These are phyloP conservation scores for Coemansia sp. DNA, from an alignment of 192 early-diverging fungal species.

Conservation along the genomic window DNA sequence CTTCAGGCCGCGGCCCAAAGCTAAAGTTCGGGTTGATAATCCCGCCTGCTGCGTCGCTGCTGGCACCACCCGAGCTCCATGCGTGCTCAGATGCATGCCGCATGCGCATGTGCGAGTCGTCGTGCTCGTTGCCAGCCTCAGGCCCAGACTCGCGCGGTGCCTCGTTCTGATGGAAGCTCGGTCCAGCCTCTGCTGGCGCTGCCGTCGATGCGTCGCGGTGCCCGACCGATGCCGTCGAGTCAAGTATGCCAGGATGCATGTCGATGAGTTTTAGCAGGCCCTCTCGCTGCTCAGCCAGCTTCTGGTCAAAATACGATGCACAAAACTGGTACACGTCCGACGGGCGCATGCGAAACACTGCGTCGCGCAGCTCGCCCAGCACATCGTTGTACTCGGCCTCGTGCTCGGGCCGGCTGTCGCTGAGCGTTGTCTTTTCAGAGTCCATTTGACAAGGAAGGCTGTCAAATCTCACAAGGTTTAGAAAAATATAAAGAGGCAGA, in stretches of 20 bases:
- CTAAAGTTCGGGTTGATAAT: constrained; percentile 54
- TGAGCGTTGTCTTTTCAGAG: constrained; percentile 51
- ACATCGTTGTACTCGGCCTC: constrained; percentile 61
- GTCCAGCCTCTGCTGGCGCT: constrained; percentile 5
- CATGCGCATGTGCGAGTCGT: constrained; percentile 46
- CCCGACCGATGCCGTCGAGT: constrained; percentile 11
- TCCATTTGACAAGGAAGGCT: constrained; percentile 26
- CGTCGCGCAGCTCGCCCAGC: constrained; percentile 80
- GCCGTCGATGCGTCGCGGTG: constrained; percentile 11
- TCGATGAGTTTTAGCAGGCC: constrained; percentile 50
- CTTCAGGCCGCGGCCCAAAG: constrained; percentile 55
- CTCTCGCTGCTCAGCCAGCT: constrained; percentile 77
- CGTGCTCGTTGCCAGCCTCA: constrained; percentile 38
- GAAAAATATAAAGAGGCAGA: constrained; percentile 7
- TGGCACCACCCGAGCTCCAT: constrained; percentile 37
- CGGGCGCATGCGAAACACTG: constrained; percentile 74
- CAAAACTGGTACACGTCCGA: constrained; percentile 91
- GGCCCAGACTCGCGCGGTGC: constrained; percentile 46
- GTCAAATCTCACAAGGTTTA: not conserved
- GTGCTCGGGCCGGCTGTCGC: constrained; percentile 43
- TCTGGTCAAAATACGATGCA: constrained; percentile 83
- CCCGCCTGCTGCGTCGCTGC: constrained; percentile 20
- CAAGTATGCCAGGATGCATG: constrained; percentile 47
- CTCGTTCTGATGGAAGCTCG: constrained; percentile 24
- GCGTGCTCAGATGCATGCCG: constrained; percentile 55